Evolutionary conservation across 306 rosid genomes (phyloP).

Genomic region (Cucumis melo): DNA sequence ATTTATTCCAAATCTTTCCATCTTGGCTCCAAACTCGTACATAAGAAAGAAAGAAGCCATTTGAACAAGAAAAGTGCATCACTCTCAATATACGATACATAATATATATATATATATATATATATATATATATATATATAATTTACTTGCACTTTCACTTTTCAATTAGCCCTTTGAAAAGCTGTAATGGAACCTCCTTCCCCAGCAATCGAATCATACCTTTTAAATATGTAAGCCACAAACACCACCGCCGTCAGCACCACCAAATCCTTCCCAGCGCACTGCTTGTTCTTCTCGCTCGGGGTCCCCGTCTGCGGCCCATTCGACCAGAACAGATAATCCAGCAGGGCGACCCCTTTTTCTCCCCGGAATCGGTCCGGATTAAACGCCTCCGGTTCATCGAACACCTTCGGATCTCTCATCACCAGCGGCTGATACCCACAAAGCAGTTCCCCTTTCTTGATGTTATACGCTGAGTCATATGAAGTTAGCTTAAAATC

Average conservation of each 20-base stretch:
- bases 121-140: too few relatives aligned
- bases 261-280: constrained; percentile 65
- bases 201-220: constrained; percentile 65
- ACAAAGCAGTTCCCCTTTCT: constrained; percentile 80
- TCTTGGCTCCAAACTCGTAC: not conserved
- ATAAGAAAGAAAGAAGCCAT: not conserved
- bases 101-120: too few relatives aligned
- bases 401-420: constrained; percentile 47
- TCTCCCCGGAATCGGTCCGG: constrained; percentile 58
- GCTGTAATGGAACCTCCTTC: constrained; percentile 43
- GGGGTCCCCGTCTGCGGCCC: constrained; percentile 74
- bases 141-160: not conserved
- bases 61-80: not conserved
- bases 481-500: constrained; percentile 55
- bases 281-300: constrained; percentile 51
- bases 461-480: constrained; percentile 38
- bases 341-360: constrained; percentile 37
- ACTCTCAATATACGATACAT: not conserved
- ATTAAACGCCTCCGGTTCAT: constrained; percentile 55
- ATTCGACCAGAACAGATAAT: constrained; percentile 76
- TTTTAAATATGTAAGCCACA: constrained; percentile 42
- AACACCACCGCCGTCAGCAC: constrained; percentile 40
- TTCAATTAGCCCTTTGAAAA: constrained; percentile 24
- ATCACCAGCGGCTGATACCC: constrained; percentile 65
- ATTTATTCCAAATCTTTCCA: not conserved